Conservation (phyloP, 176 grass and related monocot genomes). For the Phragmites australis region DNA sequence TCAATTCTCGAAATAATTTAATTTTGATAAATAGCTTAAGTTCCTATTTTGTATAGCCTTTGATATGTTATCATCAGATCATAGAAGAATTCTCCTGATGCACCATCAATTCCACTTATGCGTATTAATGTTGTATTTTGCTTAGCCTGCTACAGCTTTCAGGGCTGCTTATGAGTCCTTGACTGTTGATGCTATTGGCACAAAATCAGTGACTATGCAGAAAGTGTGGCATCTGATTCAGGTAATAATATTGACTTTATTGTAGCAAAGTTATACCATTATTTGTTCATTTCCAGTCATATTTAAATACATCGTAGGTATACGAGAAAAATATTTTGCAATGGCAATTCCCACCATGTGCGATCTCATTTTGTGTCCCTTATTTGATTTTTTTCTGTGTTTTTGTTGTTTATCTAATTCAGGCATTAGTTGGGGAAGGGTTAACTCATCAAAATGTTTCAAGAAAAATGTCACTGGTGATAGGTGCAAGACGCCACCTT, state of each 20-base stretch:
- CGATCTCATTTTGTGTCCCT: constrained; percentile 14
- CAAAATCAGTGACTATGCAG: constrained; percentile 87
- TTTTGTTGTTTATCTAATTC: constrained; percentile 40
- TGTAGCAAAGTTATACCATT: background rate
- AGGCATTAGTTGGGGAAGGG: constrained; percentile 93
- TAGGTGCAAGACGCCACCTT: constrained; percentile 83
- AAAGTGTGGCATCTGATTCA: constrained; percentile 96
- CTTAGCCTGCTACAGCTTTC: constrained; percentile 81
- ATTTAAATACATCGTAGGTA: constrained; percentile 2
- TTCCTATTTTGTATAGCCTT: constrained; percentile 6
- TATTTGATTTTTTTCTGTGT: background rate
- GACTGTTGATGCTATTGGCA: constrained; percentile 61
- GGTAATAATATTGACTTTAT: constrained; percentile 46
- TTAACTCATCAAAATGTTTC: constrained; percentile 55
- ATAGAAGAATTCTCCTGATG: background rate
- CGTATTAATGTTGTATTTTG: constrained; percentile 48
- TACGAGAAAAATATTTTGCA: background rate
- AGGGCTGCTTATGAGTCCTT: constrained; percentile 74
- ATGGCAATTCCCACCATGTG: constrained; percentile 1
- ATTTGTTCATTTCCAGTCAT: background rate
- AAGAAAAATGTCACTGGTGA: constrained; percentile 81
- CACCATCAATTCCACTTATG: constrained; percentile 1
- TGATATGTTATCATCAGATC: constrained; percentile 1
- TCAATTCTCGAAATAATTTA: constrained; percentile 22
- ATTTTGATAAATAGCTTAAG: constrained; percentile 10